Percentiles rank a stretch among this genome's conserved stretches.
Conservation (phyloP, 2,329 filamentous ascomycete species). For the Zasmidium cellare region DNA sequence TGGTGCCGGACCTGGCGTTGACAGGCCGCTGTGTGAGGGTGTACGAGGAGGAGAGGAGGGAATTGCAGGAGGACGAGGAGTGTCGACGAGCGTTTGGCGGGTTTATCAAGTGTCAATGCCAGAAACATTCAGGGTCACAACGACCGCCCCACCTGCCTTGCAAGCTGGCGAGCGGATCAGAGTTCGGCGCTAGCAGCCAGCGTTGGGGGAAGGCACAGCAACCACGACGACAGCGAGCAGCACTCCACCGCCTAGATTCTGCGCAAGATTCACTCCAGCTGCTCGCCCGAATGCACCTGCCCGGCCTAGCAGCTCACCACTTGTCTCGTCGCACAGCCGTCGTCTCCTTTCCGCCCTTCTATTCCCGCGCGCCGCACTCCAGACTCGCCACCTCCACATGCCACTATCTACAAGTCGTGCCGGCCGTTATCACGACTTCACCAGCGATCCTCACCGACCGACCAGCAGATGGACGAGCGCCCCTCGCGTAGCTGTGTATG, state of each 20-base stretch:
- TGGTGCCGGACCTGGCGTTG: background rate
- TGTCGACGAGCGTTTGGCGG: background rate
- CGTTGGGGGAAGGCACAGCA: too few species aligned
- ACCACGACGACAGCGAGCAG: too few species aligned
- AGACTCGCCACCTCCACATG: background rate
- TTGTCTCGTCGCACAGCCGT: background rate
- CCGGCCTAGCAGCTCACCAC: background rate
- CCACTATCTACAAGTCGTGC: background rate
- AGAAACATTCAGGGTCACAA: too few species aligned
- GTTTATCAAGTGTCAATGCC: background rate
- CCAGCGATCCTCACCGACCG: background rate
- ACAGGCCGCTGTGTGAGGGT: constrained; percentile 1
- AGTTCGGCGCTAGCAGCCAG: too few species aligned
- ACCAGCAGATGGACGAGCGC: too few species aligned
- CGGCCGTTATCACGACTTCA: background rate
- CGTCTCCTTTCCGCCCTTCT: background rate
- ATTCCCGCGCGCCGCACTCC: background rate
- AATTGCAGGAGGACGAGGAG: background rate
- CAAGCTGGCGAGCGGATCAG: too few species aligned
- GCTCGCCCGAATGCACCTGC: too few species aligned
- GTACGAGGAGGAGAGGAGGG: background rate
- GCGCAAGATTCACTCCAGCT: too few species aligned
- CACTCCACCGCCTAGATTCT: too few species aligned
- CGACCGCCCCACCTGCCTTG: too few species aligned
- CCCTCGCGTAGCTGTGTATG: too few species aligned